Evolutionary conservation across 768 basidiomycete species (phyloP).

Genomic region (Suillus subaureus): DNA sequence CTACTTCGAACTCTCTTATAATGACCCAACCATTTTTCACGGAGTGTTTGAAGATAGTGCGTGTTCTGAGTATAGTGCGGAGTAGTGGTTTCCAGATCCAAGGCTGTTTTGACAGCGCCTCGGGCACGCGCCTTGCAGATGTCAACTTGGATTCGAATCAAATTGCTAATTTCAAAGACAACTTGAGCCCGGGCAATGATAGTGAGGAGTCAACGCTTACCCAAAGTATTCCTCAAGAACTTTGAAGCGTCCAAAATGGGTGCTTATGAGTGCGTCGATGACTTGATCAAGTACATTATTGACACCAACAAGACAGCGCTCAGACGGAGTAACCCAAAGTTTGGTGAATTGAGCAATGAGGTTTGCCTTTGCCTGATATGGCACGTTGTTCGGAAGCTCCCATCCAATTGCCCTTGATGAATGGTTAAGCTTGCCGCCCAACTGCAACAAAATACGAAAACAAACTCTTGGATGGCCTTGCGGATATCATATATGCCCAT

Average conservation of each 20-base stretch:
- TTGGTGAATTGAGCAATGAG: conserved; percentile 32
- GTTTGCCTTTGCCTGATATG: conserved; percentile 32
- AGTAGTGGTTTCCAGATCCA: conserved; percentile 37
- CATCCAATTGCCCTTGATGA: conserved; percentile 33
- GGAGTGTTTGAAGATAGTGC: conserved; percentile 16
- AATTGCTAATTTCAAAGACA: conserved; percentile 21
- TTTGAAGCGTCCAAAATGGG: conserved; percentile 44
- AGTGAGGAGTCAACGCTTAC: conserved; percentile 29
- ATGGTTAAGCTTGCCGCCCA: not conserved
- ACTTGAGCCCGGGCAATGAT: conserved; percentile 9
- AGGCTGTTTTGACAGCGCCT: conserved; percentile 33
- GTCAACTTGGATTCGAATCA: conserved; percentile 32
- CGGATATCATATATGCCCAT: conserved; percentile 33
- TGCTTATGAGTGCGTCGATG: conserved; percentile 29
- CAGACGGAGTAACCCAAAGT: conserved; percentile 32
- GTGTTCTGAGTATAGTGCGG: conserved; percentile 40
- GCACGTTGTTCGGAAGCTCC: conserved; percentile 38
- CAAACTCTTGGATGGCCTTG: conserved; percentile 35
- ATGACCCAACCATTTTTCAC: conserved; percentile 18
- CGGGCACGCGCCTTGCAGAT: conserved; percentile 25
- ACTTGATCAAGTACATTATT: conserved; percentile 33
- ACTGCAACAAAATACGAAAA: conserved; percentile 4
- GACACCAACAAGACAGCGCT: conserved; percentile 37
- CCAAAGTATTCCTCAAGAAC: conserved; percentile 36
- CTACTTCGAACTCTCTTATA: conserved; percentile 17